phyloP scores from a whole-genome alignment of 1,284 basidiomycete genomes.

The Pterulicium gracile region DNA sequence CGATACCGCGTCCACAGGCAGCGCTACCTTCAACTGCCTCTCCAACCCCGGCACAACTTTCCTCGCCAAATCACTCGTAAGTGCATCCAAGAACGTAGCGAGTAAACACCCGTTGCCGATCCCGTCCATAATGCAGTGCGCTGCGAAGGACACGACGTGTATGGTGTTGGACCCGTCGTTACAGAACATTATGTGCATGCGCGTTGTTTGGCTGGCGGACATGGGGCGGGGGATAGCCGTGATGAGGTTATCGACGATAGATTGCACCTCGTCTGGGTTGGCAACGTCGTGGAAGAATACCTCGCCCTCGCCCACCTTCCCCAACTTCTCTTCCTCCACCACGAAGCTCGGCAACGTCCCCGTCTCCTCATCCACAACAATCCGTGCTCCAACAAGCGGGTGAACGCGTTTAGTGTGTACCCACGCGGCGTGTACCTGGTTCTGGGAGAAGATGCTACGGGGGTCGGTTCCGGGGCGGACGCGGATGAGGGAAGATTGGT shows the following conservation, averaged over 20 bases:
- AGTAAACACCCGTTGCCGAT: conserved; percentile 30
- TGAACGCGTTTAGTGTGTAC: conserved; percentile 29
- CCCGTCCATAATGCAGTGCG: conserved; percentile 40
- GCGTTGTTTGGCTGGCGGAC: conserved; percentile 25
- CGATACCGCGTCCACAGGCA: conserved; percentile 25
- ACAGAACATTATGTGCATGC: conserved; percentile 25
- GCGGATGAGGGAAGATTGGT: conserved; percentile 25
- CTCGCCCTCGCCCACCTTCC: conserved; percentile 21
- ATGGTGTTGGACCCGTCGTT: conserved; percentile 20
- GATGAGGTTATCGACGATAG: conserved; percentile 19
- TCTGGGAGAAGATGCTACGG: conserved; percentile 12
- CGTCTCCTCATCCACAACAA: conserved; percentile 21
- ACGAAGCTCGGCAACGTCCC: conserved; percentile 21
- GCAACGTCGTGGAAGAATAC: conserved; percentile 19
- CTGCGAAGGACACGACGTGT: conserved; percentile 31
- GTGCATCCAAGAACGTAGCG: conserved; percentile 32
- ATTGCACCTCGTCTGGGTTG: conserved; percentile 21
- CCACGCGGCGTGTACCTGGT: conserved; percentile 31
- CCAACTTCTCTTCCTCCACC: conserved; percentile 24
- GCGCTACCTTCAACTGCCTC: conserved; percentile 29
- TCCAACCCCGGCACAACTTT: conserved; percentile 16
- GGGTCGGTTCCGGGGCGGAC: conserved; percentile 8
- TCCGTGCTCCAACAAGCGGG: conserved; percentile 32
- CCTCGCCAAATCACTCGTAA: conserved; percentile 18
- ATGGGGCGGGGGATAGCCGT: conserved; percentile 22